Base-by-base conservation (phyloP, 1,139 yeast genomes). In the Saccharomycopsis hybrid region DNA sequence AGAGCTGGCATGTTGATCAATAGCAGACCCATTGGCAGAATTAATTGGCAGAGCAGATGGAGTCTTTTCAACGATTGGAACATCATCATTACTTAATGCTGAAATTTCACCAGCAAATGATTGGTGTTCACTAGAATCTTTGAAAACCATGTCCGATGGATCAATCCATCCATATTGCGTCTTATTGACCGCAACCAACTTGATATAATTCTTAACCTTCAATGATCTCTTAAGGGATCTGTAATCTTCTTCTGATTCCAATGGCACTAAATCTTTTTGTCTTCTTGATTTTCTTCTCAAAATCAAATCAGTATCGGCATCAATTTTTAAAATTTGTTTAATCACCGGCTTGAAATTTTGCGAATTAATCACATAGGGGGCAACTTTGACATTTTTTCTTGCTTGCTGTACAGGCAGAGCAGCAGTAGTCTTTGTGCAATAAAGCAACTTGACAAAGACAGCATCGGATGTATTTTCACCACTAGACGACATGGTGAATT, bases 301-400 rank as follows among this genome's bases (percentile, higher is more conserved):
- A 49, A 50, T 33, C 43, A 51, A 11, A 24, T 38, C 43, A 18
- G 18, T 18, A 18, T 18, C 18, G 2, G 33, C 8, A 2, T 42
- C 43, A 25, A 31, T 41, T n/a, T 76, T 81, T 80, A 82, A 76
- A 13, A 76, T 75, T 7, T 82, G 82, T 55, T 72, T 72, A 36
- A 77, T 70, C 1, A 80, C 80, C 41, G 73, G 66, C 59, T 76
- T 76, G 63, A 78, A 78, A 9, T 76, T 61, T 46, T 75, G 69
- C 49, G 73, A 66, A 57, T 75, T 80, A 24, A 78, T 69, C 28
- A 78, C 79, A 48, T 65, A 63, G 9, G 69, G 65, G 52, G 74
- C 64, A 43, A 72, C 72, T 50, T 63, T 64, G 0, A 73, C 64
- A 43, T 64, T 62, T 11, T 71, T 58, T 46, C 76, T 58, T 44